Base-by-base conservation (phyloP, 2,329 filamentous ascomycete species). In the Aciculosporium take region DNA sequence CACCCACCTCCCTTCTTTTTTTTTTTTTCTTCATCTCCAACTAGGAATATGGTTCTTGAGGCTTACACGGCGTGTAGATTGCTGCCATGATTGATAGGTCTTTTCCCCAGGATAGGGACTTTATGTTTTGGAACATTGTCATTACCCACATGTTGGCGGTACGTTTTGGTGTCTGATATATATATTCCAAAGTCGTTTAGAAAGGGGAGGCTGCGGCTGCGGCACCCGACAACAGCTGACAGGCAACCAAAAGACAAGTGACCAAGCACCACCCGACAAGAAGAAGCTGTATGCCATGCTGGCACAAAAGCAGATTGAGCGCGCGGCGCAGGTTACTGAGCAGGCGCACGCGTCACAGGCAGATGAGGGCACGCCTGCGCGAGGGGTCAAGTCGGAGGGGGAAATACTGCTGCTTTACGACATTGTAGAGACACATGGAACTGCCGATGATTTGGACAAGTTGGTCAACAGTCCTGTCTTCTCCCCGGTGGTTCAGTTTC, bases 51-150 rank as follows among this genome's bases (percentile, higher is more conserved):
- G 27, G 27, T 33, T 21, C 31, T 9, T n/a, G 5, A n/a, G 32
- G 32, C 32, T 35, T 24, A 35, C 8, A 12, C 29, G 18, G 23
- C 12, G 17, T 18, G 6, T 10, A 76, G 70, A 76, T 77, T 50
- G 68, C 72, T 0, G 68, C 68, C 1, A 64, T 67, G 0, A 50
- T 75, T 21, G 72, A 75, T 45, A 67, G 68, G 51, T 66, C 67
- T 0, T 68, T 71, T 38, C 58, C 68, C 2, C 56, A 61, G 23
- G 69, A 74, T 18, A 59, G 66, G 24, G 57, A 58, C 2, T 69
- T 66, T 42, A 59, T 73, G 53, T 75, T 74, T 45, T 72, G 66
- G 63, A 74, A 70, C 46, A 74, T 76, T 47, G 57, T 65, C 17
- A 60, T 71, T 13, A 75, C 70, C 0, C 67, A 71, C 45, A 50